Conservation (phyloP, 352 stramenopile species). For the Blastocystis sp. region DNA sequence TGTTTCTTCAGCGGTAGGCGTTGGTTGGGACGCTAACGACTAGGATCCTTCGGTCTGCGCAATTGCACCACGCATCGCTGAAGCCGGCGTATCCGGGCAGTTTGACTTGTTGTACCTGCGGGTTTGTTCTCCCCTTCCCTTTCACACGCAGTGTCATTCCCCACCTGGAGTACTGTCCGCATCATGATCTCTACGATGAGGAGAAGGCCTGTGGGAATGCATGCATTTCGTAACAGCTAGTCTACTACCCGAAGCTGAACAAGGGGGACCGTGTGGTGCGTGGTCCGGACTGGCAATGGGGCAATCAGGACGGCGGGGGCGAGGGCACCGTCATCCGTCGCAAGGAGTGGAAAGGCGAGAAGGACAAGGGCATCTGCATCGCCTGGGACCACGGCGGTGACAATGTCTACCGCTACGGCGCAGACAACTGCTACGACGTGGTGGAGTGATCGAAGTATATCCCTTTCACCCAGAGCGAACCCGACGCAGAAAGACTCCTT, state of each 20-base stretch:
- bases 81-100: slow-evolving; percentile 36
- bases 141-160: not conserved
- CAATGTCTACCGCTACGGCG: slow-evolving; percentile 53
- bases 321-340: slow-evolving; percentile 47
- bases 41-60: slow-evolving; percentile 49
- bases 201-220: not conserved
- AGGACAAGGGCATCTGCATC: slow-evolving; percentile 34
- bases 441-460: not conserved
- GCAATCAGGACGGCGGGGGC: not conserved
- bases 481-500: slow-evolving; percentile 36
- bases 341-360: slow-evolving; percentile 49
- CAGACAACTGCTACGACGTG: slow-evolving; percentile 50
- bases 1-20: slow-evolving; percentile 35
- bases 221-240: not conserved
- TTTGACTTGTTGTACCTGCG: slow-evolving; percentile 40
- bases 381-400: slow-evolving; percentile 37
- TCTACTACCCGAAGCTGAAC: slow-evolving; percentile 34
- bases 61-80: slow-evolving; percentile 18
- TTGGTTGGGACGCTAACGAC: not conserved
- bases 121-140: not conserved
- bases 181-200: slow-evolving; percentile 54
- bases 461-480: not conserved
- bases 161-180: slow-evolving; percentile 51
- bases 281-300: slow-evolving; percentile 52
- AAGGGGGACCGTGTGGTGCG: slow-evolving; percentile 22